phyloP scores from a whole-genome alignment of 495 filamentous ascomycete genomes.

The Aspergillus hancockii region DNA sequence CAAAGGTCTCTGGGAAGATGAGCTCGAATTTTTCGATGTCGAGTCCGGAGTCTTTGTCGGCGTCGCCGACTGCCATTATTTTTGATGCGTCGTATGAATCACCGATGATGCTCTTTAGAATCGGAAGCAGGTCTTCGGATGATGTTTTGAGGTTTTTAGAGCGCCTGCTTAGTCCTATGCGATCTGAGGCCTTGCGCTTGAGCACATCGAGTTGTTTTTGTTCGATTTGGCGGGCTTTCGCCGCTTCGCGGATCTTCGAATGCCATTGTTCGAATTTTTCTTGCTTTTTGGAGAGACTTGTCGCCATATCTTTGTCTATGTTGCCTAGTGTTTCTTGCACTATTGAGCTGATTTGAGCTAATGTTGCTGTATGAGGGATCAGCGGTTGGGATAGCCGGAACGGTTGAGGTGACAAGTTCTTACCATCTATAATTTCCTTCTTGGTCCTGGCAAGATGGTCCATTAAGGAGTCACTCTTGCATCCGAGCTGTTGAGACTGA shows the following conservation, averaged over 20 bases:
- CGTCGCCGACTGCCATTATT: conserved; percentile 49
- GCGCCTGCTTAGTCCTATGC: conserved; percentile 59
- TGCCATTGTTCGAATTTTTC: conserved; percentile 76
- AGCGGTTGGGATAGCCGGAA: conserved; percentile 17
- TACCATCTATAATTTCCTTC: conserved; percentile 49
- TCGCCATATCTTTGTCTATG: conserved; percentile 71
- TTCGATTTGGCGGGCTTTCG: conserved; percentile 73
- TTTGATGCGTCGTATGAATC: conserved; percentile 30
- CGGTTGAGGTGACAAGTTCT: conserved; percentile 4
- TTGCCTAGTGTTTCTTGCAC: conserved; percentile 58
- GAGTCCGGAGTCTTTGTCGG: conserved; percentile 53
- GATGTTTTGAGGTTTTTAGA: conserved; percentile 61
- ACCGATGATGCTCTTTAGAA: conserved; percentile 35
- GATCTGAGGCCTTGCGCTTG: conserved; percentile 57
- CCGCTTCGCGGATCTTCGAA: conserved; percentile 71
- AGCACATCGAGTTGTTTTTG: conserved; percentile 68
- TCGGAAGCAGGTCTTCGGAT: conserved; percentile 46
- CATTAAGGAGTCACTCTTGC: conserved; percentile 54
- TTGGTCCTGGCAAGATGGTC: conserved; percentile 60
- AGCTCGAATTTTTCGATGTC: conserved; percentile 39
- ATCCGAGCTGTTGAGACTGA: conserved; percentile 51
- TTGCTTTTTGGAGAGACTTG: conserved; percentile 79
- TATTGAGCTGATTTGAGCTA: conserved; percentile 51
- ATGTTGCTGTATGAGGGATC: conserved; percentile 56
- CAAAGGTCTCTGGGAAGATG: conserved; percentile 39